phyloP scores from a whole-genome alignment of 768 basidiomycete species.

The Dacryopinax spathularia region DNA sequence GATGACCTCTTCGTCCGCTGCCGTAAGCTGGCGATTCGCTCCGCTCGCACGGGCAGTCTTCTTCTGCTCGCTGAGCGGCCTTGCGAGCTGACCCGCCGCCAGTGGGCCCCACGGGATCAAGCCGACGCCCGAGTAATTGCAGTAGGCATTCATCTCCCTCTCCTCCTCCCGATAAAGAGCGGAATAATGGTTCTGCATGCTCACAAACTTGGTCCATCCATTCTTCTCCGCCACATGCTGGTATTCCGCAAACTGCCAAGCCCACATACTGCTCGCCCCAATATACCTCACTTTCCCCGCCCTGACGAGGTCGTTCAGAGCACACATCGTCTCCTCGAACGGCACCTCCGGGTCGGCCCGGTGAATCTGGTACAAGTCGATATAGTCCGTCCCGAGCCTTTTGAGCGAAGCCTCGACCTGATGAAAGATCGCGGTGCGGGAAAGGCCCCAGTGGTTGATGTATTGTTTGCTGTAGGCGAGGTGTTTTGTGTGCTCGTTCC shows the following conservation, averaged over 20 bases:
- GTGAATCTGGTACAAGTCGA: conserved; percentile 33
- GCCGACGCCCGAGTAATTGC: conserved; percentile 39
- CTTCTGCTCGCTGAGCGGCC: conserved; percentile 16
- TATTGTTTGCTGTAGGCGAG: conserved; percentile 13
- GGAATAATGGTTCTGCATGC: conserved; percentile 16
- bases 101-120: conserved; percentile 48
- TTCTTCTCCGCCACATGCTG: conserved; percentile 10
- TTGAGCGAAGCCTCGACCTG: conserved; percentile 29
- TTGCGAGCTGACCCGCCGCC: conserved; percentile 28
- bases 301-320: conserved; percentile 38
- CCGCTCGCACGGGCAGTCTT: conserved; percentile 4
- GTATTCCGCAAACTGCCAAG: conserved; percentile 27
- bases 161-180: conserved; percentile 16
- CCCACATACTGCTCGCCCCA: conserved; percentile 32
- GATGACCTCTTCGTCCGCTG: conserved; percentile 8
- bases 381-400: conserved; percentile 33
- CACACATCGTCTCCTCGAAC: conserved; percentile 36
- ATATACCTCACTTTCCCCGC: conserved; percentile 37
- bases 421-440: conserved; percentile 29
- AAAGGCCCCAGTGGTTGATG: conserved; percentile 18
- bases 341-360: conserved; percentile 33
- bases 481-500: neutral
- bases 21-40: neutral
- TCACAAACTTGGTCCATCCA: conserved; percentile 13
- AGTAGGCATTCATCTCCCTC: conserved; percentile 13